Conservation (phyloP, 257 asterid species). For the Anisodus tanguticus region DNA sequence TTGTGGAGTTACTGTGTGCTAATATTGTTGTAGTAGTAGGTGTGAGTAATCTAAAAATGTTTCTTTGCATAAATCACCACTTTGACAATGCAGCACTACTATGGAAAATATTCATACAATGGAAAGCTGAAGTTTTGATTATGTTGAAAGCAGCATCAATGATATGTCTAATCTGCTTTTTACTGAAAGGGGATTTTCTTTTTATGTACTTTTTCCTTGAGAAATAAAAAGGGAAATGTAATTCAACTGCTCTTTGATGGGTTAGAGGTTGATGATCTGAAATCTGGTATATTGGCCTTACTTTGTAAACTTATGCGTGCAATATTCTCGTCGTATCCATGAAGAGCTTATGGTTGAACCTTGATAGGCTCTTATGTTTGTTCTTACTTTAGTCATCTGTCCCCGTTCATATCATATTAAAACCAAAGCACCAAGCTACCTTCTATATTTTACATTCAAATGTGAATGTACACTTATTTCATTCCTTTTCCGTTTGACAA, state of each 20-base stretch:
- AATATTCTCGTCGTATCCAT: background rate
- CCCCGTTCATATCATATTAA: background rate
- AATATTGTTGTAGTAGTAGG: background rate
- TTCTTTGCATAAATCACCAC: background rate
- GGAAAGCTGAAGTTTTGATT: background rate
- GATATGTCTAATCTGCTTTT: background rate
- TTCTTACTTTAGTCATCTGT: background rate
- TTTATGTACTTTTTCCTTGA: background rate
- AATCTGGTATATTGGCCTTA: background rate
- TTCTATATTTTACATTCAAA: background rate
- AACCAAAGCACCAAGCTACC: background rate
- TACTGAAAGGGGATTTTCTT: background rate
- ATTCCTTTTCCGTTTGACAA: background rate
- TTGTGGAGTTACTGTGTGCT: background rate
- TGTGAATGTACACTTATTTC: background rate
- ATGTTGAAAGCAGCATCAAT: background rate
- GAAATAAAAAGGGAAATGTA: background rate
- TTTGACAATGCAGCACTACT: background rate
- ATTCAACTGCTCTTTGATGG: background rate
- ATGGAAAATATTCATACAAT: background rate
- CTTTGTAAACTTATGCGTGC: background rate
- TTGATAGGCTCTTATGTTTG: background rate
- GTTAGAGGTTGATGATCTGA: background rate
- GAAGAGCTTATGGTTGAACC: background rate
- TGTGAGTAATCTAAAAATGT: background rate